Evolutionary conservation across 148 eudicot species (phyloP).

Genomic region (Tetragonia tetragonoides): DNA sequence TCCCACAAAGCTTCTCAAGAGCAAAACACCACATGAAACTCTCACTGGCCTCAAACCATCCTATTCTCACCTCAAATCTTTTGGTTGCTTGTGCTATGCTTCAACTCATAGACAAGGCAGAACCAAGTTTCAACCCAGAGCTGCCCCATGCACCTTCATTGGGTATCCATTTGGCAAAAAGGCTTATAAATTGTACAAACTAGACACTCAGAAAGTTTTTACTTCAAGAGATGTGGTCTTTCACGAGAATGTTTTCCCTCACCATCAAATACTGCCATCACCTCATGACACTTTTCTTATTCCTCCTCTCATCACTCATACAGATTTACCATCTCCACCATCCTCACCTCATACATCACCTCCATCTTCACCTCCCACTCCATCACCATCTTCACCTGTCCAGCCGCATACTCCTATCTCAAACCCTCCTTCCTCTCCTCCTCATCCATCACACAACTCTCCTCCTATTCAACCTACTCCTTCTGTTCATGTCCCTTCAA

Average conservation of each 20-base stretch:
- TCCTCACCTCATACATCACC: too few relatives aligned
- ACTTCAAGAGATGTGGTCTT: neutral
- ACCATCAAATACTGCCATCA: neutral
- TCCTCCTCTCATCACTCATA: neutral
- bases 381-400: too few relatives aligned
- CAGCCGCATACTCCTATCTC: too few relatives aligned
- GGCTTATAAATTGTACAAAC: neutral
- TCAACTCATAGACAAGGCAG: neutral
- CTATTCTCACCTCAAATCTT: neutral
- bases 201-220: neutral
- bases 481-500: too few relatives aligned
- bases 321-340: too few relatives aligned
- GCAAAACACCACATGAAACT: neutral
- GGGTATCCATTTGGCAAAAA: slow-evolving; percentile 4
- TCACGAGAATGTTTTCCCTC: neutral
- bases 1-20: neutral
- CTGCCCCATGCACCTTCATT: neutral
- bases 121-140: neutral
- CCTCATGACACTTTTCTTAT: neutral
- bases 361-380: too few relatives aligned
- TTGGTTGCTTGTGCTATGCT: neutral
- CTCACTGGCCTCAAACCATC: neutral
- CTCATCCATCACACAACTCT: too few relatives aligned
- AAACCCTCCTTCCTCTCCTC: too few relatives aligned
- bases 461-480: too few relatives aligned